phyloP scores from a whole-genome alignment of 306 rosid genomes.

The Quercus variabilis region DNA sequence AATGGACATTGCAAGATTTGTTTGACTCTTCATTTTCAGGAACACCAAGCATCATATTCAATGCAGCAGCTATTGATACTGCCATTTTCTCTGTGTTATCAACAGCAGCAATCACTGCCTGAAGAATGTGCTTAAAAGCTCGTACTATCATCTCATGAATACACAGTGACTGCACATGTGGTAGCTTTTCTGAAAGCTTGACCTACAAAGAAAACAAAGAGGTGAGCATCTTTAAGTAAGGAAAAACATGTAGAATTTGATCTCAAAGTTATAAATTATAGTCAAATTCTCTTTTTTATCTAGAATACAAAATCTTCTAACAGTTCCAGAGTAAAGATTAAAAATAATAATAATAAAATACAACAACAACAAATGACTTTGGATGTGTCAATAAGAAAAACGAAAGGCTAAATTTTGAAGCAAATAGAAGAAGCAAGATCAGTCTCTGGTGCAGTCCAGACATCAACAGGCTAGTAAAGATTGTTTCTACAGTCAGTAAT shows the following conservation, averaged over 20 bases:
- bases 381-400: conserved; percentile 3
- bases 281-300: not conserved
- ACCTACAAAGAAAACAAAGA: conserved; percentile 56
- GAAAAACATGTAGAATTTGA: conserved; percentile 11
- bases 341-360: not conserved
- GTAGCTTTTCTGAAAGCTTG: conserved; percentile 90
- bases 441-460: not conserved
- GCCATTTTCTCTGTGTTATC: conserved; percentile 62
- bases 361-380: too few relatives aligned
- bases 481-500: conserved; percentile 9
- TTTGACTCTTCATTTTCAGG: conserved; percentile 49
- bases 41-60: conserved; percentile 85
- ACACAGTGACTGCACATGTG: conserved; percentile 95
- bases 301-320: not conserved
- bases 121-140: conserved; percentile 94
- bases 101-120: conserved; percentile 83
- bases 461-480: not conserved
- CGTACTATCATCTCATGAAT: conserved; percentile 97
- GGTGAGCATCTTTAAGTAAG: conserved; percentile 13
- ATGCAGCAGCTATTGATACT: conserved; percentile 71
- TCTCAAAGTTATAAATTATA: conserved; percentile 9
- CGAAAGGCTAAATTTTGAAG: not conserved
- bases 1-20: conserved; percentile 52
- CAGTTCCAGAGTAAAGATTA: not conserved
- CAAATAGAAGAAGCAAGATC: conserved; percentile 20